Evolutionary conservation across 768 basidiomycete genomes (phyloP).

Genomic region (Amanita muscaria): DNA sequence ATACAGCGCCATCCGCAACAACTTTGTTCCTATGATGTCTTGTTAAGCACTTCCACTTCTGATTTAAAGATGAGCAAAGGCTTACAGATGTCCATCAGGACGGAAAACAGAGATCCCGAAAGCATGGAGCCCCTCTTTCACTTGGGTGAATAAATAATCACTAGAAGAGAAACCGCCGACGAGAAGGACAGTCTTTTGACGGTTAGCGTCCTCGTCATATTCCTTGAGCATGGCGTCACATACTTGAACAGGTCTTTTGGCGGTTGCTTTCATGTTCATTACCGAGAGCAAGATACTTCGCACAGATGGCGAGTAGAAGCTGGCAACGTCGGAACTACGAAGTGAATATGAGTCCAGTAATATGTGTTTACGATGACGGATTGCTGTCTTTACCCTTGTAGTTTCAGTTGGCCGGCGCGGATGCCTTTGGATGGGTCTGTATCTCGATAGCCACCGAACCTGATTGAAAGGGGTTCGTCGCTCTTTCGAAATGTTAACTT

Average conservation of each 20-base stretch:
- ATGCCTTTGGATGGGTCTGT: constrained; percentile 28
- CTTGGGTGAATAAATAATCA: constrained; percentile 30
- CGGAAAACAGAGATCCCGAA: constrained; percentile 25
- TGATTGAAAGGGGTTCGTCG: constrained; percentile 29
- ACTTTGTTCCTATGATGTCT: constrained; percentile 21
- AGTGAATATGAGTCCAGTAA: neutral
- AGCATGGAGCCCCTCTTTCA: constrained; percentile 23
- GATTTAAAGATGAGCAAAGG: too few relatives aligned
- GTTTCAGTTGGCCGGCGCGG: constrained; percentile 30
- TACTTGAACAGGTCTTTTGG: constrained; percentile 1
- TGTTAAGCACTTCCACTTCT: too few relatives aligned
- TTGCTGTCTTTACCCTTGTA: constrained; percentile 17
- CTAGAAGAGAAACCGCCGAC: constrained; percentile 42
- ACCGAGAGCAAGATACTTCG: constrained; percentile 10
- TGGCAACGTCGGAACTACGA: constrained; percentile 11
- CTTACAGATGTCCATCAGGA: constrained; percentile 37
- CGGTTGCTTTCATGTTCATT: neutral
- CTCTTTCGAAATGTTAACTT: constrained; percentile 29
- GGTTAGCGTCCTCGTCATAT: neutral
- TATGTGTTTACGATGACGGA: neutral
- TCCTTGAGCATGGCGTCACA: neutral
- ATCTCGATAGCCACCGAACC: constrained; percentile 31
- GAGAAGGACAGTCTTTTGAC: constrained; percentile 20
- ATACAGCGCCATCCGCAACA: constrained; percentile 19
- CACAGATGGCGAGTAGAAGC: constrained; percentile 16